Evolutionary conservation across 1,139 yeast genomes (phyloP).

Genomic region (Suhomyces coccinellae): DNA sequence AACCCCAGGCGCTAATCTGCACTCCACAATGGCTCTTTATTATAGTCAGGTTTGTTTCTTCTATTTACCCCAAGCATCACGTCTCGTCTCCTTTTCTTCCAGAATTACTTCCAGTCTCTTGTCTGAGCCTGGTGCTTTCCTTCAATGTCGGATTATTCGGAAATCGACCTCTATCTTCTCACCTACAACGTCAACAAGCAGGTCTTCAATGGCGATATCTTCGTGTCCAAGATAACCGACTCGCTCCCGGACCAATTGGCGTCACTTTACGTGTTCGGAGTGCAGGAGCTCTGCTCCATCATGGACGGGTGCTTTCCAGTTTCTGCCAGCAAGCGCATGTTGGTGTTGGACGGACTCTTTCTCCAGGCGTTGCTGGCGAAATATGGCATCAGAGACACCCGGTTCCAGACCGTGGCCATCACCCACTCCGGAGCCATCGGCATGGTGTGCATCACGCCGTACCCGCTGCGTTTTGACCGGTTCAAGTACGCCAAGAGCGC

Average conservation of each 20-base stretch:
- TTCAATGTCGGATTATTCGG: neutral
- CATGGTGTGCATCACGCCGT: slow-evolving; percentile 53
- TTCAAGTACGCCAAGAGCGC: slow-evolving; percentile 37
- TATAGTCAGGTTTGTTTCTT: neutral
- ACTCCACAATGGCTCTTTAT: neutral
- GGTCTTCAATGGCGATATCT: slow-evolving; percentile 23
- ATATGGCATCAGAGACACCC: slow-evolving; percentile 29
- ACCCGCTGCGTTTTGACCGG: slow-evolving; percentile 32
- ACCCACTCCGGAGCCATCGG: slow-evolving; percentile 68
- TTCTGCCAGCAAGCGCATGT: slow-evolving; percentile 39
- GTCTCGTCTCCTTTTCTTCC: neutral
- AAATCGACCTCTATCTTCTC: slow-evolving; percentile 30
- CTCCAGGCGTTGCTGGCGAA: slow-evolving; percentile 38
- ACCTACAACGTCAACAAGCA: slow-evolving; percentile 44
- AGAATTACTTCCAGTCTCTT: too few relatives aligned
- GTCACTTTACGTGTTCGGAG: slow-evolving; percentile 59
- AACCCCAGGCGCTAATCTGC: neutral
- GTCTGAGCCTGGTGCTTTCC: neutral
- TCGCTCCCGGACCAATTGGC: slow-evolving; percentile 42
- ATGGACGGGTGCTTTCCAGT: slow-evolving; percentile 58
- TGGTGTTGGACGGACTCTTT: slow-evolving; percentile 41
- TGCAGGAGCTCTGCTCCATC: slow-evolving; percentile 72
- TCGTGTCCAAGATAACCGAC: slow-evolving; percentile 25
- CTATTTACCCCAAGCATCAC: neutral
- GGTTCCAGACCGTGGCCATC: slow-evolving; percentile 48